These are phyloP conservation scores for Monoraphidium neglectum DNA, from an alignment of 139 green algal species.

Conservation along the genomic window DNA sequence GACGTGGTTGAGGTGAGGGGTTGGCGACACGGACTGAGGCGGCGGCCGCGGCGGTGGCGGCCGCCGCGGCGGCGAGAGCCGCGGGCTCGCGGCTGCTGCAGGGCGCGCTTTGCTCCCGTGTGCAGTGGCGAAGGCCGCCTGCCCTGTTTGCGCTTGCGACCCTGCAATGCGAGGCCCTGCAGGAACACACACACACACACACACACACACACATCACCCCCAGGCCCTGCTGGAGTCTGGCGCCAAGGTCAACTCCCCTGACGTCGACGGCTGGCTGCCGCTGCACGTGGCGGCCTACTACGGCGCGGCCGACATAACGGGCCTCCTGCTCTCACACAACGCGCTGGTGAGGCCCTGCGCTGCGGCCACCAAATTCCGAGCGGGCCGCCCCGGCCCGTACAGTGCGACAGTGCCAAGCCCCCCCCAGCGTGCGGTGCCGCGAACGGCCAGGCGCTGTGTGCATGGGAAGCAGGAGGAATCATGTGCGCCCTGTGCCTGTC, in stretches of 20 bases:
- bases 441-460: too few species aligned
- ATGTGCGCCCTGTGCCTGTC: too few species aligned
- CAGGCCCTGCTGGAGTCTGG: background rate
- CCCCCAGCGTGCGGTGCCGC: too few species aligned
- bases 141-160: too few species aligned
- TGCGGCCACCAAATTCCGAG: too few species aligned
- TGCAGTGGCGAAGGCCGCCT: too few species aligned
- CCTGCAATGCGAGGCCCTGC: too few species aligned
- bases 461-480: too few species aligned
- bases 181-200: too few species aligned
- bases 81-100: background rate
- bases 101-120: background rate
- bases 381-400: too few species aligned
- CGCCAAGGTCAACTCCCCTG: slow-evolving; percentile 13
- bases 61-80: background rate
- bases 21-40: background rate
- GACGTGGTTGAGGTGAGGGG: slow-evolving; percentile 18
- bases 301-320: slow-evolving; percentile 8
- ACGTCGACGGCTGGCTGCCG: slow-evolving; percentile 27
- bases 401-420: too few species aligned
- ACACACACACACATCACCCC: too few species aligned
- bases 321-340: slow-evolving; percentile 17
- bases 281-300: slow-evolving; percentile 38
- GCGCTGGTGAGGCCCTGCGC: slow-evolving; percentile 6
- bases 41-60: background rate